These are phyloP conservation scores for Penicillium herquei DNA, from an alignment of 495 filamentous ascomycete genomes.

Conservation along the genomic window DNA sequence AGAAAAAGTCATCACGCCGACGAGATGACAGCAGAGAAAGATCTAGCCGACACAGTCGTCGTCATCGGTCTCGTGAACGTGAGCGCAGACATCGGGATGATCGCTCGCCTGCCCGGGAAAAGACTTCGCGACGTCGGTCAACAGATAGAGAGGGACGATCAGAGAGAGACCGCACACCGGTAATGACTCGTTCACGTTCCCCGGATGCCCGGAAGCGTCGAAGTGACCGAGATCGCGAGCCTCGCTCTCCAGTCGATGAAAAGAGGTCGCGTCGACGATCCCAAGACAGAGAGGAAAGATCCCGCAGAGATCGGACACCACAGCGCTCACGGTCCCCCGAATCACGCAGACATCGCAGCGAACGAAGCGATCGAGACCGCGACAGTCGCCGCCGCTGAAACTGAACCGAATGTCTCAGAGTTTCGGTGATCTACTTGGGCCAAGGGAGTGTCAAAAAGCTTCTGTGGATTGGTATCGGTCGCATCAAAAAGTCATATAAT, in stretches of 20 bases:
- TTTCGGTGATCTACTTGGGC: not conserved
- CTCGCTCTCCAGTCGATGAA: conserved; percentile 32
- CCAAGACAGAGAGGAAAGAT: conserved; percentile 5
- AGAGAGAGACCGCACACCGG: conserved; percentile 27
- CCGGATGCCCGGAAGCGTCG: conserved; percentile 28
- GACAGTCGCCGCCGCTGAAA: conserved; percentile 34
- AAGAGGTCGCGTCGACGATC: conserved; percentile 29
- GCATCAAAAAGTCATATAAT: not conserved
- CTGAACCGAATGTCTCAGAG: conserved; percentile 5
- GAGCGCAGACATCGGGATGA: conserved; percentile 34
- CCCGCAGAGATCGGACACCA: conserved; percentile 26
- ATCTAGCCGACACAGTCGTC: conserved; percentile 54
- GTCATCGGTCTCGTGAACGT: conserved; percentile 47
- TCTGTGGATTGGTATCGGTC: not conserved
- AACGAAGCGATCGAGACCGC: conserved; percentile 35
- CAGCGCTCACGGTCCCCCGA: conserved; percentile 36
- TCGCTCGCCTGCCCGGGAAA: conserved; percentile 33
- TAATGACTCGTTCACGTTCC: conserved; percentile 38
- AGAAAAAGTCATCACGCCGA: conserved; percentile 36
- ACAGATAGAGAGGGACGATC: conserved; percentile 25
- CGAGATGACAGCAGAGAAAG: conserved; percentile 38
- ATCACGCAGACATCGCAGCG: conserved; percentile 30
- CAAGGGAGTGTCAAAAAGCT: not conserved
- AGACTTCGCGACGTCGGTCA: conserved; percentile 27
- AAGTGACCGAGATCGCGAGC: conserved; percentile 27